These are phyloP conservation scores for Pezicula neosporulosa DNA, from an alignment of 2,329 filamentous ascomycete species.

Conservation along the genomic window DNA sequence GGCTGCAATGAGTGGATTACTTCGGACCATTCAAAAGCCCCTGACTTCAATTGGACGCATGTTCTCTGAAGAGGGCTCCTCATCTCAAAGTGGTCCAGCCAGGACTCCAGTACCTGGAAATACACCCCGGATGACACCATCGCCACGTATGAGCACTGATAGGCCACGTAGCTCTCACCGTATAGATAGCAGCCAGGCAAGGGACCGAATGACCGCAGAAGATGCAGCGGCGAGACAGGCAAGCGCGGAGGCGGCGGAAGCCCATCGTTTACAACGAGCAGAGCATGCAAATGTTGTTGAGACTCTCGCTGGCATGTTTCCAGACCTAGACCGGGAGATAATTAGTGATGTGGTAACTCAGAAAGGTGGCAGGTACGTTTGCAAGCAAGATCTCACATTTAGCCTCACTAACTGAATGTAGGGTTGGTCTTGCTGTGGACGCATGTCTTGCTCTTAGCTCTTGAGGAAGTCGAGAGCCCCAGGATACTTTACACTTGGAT, in stretches of 20 bases:
- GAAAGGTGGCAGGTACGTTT: slow-evolving; percentile 84
- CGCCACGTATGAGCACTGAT: slow-evolving; percentile 23
- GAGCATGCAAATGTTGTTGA: slow-evolving; percentile 93
- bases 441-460: slow-evolving; percentile 68
- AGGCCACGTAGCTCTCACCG: slow-evolving; percentile 17
- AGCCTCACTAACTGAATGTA: slow-evolving; percentile 32
- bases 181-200: slow-evolving; percentile 14
- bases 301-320: slow-evolving; percentile 94
- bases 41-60: slow-evolving; percentile 91
- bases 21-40: slow-evolving; percentile 88
- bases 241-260: slow-evolving; percentile 84
- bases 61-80: slow-evolving; percentile 68
- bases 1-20: slow-evolving; percentile 76
- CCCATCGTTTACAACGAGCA: slow-evolving; percentile 73
- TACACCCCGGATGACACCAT: slow-evolving; percentile 30
- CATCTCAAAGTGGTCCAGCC: slow-evolving; percentile 30
- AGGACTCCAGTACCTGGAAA: slow-evolving; percentile 42
- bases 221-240: slow-evolving; percentile 89
- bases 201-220: slow-evolving; percentile 60
- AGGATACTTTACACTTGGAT: not conserved
- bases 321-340: slow-evolving; percentile 86
- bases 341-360: slow-evolving; percentile 96
- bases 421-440: slow-evolving; percentile 81
- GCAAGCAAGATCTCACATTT: not conserved
- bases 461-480: slow-evolving; percentile 12